Evolutionary conservation across 306 rosid species (phyloP).

Genomic region (Rosa rugosa): DNA sequence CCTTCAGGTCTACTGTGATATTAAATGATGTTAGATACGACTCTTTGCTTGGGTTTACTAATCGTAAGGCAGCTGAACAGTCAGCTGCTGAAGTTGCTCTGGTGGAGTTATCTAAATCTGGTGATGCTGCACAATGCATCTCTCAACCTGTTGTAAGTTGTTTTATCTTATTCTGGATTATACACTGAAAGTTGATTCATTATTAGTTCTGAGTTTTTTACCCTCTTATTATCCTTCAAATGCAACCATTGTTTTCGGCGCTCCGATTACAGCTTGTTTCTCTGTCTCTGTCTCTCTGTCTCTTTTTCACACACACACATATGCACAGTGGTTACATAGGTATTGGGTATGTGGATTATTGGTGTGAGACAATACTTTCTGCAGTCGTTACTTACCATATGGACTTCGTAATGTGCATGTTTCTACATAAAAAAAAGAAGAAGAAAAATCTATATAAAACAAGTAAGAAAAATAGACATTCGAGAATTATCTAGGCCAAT

Average conservation of each 20-base stretch:
- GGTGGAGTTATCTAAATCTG: conserved; percentile 62
- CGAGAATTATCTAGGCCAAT: background rate
- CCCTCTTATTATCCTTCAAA: background rate
- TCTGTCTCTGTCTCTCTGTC: background rate
- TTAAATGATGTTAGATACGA: conserved; percentile 59
- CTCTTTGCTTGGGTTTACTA: conserved; percentile 74
- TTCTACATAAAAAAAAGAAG: background rate
- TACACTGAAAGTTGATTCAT: background rate
- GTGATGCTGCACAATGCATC: conserved; percentile 50
- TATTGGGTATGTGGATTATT: background rate
- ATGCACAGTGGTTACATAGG: background rate
- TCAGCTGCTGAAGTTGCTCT: conserved; percentile 97
- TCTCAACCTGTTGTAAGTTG: conserved; percentile 79
- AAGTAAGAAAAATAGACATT: background rate
- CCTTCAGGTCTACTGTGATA: conserved; percentile 68
- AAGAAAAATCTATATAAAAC: background rate
- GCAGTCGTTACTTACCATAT: background rate
- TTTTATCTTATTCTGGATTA: conserved; percentile 8
- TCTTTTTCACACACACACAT: background rate
- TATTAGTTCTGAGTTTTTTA: background rate
- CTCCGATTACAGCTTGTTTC: background rate
- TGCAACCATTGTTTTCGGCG: background rate
- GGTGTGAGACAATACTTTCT: background rate
- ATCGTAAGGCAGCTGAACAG: conserved; percentile 92
- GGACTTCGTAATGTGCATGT: background rate